Conservation (phyloP, 179 eudicot genomes). For the Nepenthes alata region DNA sequence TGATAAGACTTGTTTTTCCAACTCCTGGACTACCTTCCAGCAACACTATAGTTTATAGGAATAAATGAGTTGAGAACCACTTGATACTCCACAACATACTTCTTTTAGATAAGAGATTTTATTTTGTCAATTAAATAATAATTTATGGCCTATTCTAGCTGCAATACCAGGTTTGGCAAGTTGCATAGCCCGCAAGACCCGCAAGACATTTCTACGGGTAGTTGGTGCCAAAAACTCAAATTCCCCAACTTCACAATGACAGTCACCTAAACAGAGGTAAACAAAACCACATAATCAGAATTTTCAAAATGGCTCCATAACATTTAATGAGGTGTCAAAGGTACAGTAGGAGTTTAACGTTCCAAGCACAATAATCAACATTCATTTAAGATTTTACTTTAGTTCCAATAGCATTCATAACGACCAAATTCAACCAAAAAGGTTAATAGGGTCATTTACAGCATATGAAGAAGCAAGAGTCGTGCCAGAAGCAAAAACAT, state of each 20-base stretch:
- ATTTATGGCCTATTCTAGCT: not conserved
- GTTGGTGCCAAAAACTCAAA: slow-evolving; percentile 87
- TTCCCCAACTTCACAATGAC: slow-evolving; percentile 25
- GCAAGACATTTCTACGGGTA: slow-evolving; percentile 70
- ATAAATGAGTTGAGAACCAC: not conserved
- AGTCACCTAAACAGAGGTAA: slow-evolving; percentile 34
- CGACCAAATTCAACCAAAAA: too few relatives aligned
- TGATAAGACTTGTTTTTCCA: slow-evolving; percentile 86
- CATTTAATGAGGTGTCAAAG: too few relatives aligned
- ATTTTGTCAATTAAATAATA: too few relatives aligned
- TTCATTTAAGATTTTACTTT: too few relatives aligned
- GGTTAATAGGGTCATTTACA: too few relatives aligned
- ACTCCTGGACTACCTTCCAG: slow-evolving; percentile 99
- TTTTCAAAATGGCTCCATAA: too few relatives aligned
- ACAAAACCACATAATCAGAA: not conserved
- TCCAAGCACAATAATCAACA: too few relatives aligned
- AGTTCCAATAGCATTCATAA: too few relatives aligned
- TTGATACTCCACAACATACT: not conserved
- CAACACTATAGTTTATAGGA: slow-evolving; percentile 38
- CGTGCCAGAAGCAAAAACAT: slow-evolving; percentile 1
- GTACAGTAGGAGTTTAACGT: too few relatives aligned
- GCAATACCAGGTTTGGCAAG: slow-evolving; percentile 48
- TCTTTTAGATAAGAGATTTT: not conserved
- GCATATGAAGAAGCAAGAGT: not conserved
- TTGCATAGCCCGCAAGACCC: slow-evolving; percentile 92